Evolutionary conservation across 2,329 filamentous ascomycete genomes (phyloP).

Genomic region (Beauveria asiatica): DNA sequence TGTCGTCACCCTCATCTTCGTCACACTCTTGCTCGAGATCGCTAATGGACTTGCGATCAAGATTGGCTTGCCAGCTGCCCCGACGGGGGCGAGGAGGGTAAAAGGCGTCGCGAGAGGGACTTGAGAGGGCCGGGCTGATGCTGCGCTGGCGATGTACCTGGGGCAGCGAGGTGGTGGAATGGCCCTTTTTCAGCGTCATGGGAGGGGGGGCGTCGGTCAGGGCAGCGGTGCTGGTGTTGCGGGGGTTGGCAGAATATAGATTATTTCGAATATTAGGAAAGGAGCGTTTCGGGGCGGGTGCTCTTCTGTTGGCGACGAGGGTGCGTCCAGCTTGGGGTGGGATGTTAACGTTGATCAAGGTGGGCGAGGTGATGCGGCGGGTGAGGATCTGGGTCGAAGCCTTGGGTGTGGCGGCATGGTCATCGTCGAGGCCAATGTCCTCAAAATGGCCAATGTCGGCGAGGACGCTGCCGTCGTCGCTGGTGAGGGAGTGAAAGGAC

Average conservation of each 20-base stretch:
- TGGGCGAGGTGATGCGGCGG: constrained; percentile 17
- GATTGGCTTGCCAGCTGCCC: constrained; percentile 64
- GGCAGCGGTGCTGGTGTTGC: constrained; percentile 38
- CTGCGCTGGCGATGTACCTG: constrained; percentile 37
- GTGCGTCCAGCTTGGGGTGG: constrained; percentile 17
- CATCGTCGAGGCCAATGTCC: constrained; percentile 78
- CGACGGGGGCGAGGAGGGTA: constrained; percentile 34
- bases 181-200: constrained; percentile 19
- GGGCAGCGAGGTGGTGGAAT: constrained; percentile 30
- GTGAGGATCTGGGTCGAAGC: constrained; percentile 36
- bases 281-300: constrained; percentile 30
- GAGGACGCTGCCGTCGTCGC: constrained; percentile 61
- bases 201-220: constrained; percentile 28
- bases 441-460: constrained; percentile 80
- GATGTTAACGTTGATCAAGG: constrained; percentile 13
- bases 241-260: constrained; percentile 38
- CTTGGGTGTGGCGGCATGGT: constrained; percentile 37
- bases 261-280: constrained; percentile 39
- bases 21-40: constrained; percentile 71
- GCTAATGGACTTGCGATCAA: constrained; percentile 56
- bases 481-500: constrained; percentile 72
- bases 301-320: constrained; percentile 22
- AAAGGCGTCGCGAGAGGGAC: constrained; percentile 35
- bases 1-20: constrained; percentile 66
- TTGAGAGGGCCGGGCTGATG: constrained; percentile 41